Evolutionary conservation across 2,329 filamentous ascomycete genomes (phyloP).

Genomic region (Colletotrichum phormii): DNA sequence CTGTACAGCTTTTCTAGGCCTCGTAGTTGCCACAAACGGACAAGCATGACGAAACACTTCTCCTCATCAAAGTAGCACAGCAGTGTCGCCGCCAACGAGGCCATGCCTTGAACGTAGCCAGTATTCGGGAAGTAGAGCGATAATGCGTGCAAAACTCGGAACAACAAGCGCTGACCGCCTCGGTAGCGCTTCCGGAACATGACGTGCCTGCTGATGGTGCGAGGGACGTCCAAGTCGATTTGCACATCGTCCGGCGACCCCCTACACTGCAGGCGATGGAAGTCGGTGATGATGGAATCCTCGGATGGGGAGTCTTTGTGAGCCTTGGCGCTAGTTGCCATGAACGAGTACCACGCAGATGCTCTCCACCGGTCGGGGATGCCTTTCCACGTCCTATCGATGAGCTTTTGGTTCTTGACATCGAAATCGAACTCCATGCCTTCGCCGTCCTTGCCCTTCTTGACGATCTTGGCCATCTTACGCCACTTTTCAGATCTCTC

Average conservation of each 20-base stretch:
- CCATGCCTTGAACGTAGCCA: conserved; percentile 99
- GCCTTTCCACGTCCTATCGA: conserved; percentile 96
- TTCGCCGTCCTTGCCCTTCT: conserved; percentile 61
- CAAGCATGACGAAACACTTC: conserved; percentile 93
- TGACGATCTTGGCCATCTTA: conserved; percentile 71
- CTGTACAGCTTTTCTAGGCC: conserved; percentile 88
- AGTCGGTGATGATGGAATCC: conserved; percentile 77
- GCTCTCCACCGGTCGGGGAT: conserved; percentile 96
- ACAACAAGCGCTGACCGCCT: conserved; percentile 90
- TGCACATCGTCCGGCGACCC: conserved; percentile 92
- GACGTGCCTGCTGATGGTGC: conserved; percentile 94
- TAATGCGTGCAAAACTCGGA: conserved; percentile 91
- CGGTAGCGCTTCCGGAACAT: conserved; percentile 96
- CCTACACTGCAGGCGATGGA: conserved; percentile 77
- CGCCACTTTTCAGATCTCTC: conserved; percentile 75
- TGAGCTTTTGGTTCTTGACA: conserved; percentile 81
- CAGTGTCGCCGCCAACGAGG: conserved; percentile 88
- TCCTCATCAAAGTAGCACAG: conserved; percentile 98
- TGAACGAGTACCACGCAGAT: conserved; percentile 94
- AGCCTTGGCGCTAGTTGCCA: conserved; percentile 79
- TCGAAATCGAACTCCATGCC: conserved; percentile 84
- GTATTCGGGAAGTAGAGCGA: conserved; percentile 91
- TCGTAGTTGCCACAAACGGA: conserved; percentile 91
- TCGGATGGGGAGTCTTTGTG: conserved; percentile 73
- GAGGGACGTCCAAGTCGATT: conserved; percentile 95